Base-by-base conservation (phyloP, 2,329 filamentous ascomycete species). In the Fragosphaeria purpurea region DNA sequence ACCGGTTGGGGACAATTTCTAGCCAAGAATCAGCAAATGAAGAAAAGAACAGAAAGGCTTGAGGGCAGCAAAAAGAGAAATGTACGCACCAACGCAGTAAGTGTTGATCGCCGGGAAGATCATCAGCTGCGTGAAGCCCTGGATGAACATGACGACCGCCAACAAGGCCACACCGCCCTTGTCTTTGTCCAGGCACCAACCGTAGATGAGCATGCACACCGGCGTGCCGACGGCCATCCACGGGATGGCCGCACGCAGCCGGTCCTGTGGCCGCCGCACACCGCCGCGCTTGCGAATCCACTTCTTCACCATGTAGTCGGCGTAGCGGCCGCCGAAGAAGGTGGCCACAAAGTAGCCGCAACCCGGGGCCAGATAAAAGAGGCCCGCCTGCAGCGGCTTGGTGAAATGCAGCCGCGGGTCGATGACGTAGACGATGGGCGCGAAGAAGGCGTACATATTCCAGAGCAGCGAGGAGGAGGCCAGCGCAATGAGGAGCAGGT, bases 291-390 rank as follows among this genome's bases (percentile, higher is more conserved):
- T 77, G 4, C 62, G 61, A 47, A 81, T 82, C 67, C 75, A 84
- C 54, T 73, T 75, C 51, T 76, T 77, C 11, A 85, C 82, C 0
- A 75, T 69, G 53, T 76, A 65, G 60, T 86, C 83, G 0, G 82
- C 80, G 67, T 78, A 86, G 12, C 79, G 73, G 1, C 83, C 83
- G 35, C 83, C 82, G 53, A 84, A 69, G 56, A 86, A 79, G 1
- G 82, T 85, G 0, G 83, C 82, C 0, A 77, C 51, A 0, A 87
- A 67, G 57, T 86, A 86, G 1, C 83, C 83, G 48, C 72, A 75
- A 1, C 83, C 83, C 0, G 83, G 83, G 0, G 82, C 82, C 30
- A 87, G 76, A 61, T 85, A 86, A 65, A 87, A 85, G 4, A 86
- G 70, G 0, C 79, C 81, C 0, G 75, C 76, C 58, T 83, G 75